A percentile compares a stretch with the other conserved stretches of the same genome.
phyloP scores from a whole-genome alignment of 1,284 basidiomycete genomes.

The Exobasidium rhododendri region DNA sequence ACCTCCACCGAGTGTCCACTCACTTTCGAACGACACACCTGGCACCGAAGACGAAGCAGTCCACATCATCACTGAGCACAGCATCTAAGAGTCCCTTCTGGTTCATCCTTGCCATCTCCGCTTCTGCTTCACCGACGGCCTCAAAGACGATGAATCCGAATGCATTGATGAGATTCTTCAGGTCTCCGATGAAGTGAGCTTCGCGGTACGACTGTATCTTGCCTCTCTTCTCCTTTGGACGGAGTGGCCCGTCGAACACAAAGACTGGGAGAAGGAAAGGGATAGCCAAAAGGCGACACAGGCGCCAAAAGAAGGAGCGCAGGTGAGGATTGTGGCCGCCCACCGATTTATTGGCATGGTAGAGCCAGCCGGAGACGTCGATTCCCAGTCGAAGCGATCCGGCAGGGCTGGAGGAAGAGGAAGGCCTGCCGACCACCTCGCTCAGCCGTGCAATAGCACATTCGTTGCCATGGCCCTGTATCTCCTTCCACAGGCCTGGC shows the following conservation, averaged over 20 bases:
- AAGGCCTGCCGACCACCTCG: not conserved
- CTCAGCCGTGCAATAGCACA: not conserved
- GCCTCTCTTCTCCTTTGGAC: constrained; percentile 77
- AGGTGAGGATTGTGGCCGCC: constrained; percentile 59
- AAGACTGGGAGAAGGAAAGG: constrained; percentile 83
- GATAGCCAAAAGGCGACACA: constrained; percentile 67
- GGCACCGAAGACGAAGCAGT: constrained; percentile 86
- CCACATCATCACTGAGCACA: constrained; percentile 87
- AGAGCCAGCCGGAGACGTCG: constrained; percentile 57
- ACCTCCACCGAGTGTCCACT: too few species aligned
- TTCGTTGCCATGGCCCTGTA: constrained; percentile 28
- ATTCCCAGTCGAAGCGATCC: constrained; percentile 28
- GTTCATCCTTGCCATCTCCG: constrained; percentile 85
- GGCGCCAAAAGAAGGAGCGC: constrained; percentile 59
- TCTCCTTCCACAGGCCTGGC: constrained; percentile 41
- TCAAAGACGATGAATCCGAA: constrained; percentile 70
- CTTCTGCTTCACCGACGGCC: constrained; percentile 94
- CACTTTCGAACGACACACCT: constrained; percentile 74
- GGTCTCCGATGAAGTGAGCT: constrained; percentile 2
- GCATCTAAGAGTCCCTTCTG: constrained; percentile 78
- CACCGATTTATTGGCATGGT: constrained; percentile 56
- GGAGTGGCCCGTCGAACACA: constrained; percentile 85
- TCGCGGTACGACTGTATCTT: constrained; percentile 7
- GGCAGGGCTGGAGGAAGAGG: not conserved
- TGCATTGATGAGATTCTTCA: constrained; percentile 68